These are phyloP conservation scores for Rhodosporidiobolus sp. DNA, from an alignment of 768 basidiomycete genomes.

Conservation along the genomic window DNA sequence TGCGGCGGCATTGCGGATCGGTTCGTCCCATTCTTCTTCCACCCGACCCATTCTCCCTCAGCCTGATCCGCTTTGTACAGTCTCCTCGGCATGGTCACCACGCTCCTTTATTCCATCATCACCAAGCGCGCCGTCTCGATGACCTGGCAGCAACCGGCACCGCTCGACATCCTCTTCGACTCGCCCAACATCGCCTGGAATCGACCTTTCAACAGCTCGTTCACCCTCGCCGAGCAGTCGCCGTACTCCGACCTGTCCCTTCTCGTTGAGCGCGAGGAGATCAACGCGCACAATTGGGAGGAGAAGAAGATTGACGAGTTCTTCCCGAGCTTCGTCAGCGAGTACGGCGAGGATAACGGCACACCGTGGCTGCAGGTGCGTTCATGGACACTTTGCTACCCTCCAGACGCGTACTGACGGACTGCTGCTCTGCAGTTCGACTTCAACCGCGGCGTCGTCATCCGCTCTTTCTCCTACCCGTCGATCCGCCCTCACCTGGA, in stretches of 20 bases:
- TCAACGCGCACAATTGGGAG: constrained; percentile 1
- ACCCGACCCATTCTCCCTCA: neutral
- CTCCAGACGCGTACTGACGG: neutral
- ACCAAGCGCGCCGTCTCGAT: constrained; percentile 26
- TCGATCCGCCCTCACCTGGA: constrained; percentile 5
- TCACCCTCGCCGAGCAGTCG: neutral
- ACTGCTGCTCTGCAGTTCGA: neutral
- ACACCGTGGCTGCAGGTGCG: constrained; percentile 14
- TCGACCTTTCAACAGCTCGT: neutral
- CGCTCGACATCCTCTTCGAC: constrained; percentile 31
- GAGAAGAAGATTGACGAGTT: constrained; percentile 2
- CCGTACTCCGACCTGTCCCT: neutral
- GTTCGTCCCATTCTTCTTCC: neutral
- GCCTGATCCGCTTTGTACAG: neutral
- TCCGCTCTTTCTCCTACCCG: constrained; percentile 23
- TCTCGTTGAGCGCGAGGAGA: too few species aligned
- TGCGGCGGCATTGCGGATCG: constrained; percentile 31
- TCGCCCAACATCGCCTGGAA: constrained; percentile 21
- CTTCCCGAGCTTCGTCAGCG: neutral
- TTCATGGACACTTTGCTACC: too few species aligned
- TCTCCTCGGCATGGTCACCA: constrained; percentile 8
- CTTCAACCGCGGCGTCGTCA: constrained; percentile 28
- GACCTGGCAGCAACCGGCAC: constrained; percentile 22
- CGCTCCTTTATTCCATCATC: constrained; percentile 21
- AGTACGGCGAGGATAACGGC: neutral